Evolutionary conservation across 2,329 filamentous ascomycete species (phyloP), one percentile per base, ranked within the genome.

Genomic region (Pseudogymnoascus sp.): DNA sequence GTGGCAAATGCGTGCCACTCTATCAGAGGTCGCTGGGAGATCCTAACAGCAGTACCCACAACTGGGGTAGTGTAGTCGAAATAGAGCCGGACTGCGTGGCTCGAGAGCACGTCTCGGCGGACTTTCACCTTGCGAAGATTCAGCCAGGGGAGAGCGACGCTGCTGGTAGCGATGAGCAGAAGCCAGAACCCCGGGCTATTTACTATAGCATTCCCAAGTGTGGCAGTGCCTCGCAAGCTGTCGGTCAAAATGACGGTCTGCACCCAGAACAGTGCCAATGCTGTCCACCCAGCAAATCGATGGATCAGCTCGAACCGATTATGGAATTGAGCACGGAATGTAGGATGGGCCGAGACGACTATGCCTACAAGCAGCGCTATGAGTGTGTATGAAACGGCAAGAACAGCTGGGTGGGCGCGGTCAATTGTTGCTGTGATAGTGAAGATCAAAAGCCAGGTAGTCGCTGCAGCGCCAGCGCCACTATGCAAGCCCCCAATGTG

Each of bases 1-100:
- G 87, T 87, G 47, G 89, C 89, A 71, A 93, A 93, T 0, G 86
- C 83, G 75, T 93, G 89, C 80, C 87, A 90, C 74, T 93, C 89
- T 8, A 81, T 75, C 40, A 91, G 77, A 0, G 88, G 88, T 8
- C 80, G 78, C 62, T 82, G 80, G 2, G 87, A 83, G 23, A 91
- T 75, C 42, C 87, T 83, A 62, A 84, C 78, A 53, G 80, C 81
- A 64, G 82, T 80, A 66, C 83, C 80, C 64, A 81, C 79, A 62
- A 82, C 79, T 8, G 85, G 83, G 21, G 82, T 79, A 17, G 82
- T 81, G 74, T 89, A 86, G 70, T 80, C 78, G 70, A 92, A 89
- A 71, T 88, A 83, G 19, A 95, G 82, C 42, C 87, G 83, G 31
- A 90, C 78, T 40, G 89, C 90, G 75, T 93, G 90, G 21, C 81